phyloP scores from a whole-genome alignment of 2,329 filamentous ascomycete species.

The Acephala macrosclerotiorum region DNA sequence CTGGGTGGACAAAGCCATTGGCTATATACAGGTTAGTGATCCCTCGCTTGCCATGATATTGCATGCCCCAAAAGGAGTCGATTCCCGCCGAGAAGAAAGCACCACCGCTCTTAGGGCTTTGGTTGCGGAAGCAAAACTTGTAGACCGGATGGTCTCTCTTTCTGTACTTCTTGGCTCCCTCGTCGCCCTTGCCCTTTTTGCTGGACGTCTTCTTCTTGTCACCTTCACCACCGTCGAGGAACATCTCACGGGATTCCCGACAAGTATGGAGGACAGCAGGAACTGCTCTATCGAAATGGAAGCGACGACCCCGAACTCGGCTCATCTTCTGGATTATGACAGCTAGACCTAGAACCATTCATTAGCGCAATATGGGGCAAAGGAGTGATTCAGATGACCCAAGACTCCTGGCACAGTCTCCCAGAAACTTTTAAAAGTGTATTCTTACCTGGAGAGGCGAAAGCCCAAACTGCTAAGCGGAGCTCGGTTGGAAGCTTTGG shows the following conservation, averaged over 20 bases:
- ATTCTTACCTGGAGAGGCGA: background rate
- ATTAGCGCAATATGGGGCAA: no score
- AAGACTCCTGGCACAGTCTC: no score
- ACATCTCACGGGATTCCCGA: background rate
- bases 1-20: no score
- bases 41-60: background rate
- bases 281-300: background rate
- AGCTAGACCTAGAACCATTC: background rate
- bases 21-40: no score
- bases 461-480: background rate
- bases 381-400: no score
- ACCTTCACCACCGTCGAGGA: background rate
- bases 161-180: background rate
- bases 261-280: background rate
- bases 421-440: no score
- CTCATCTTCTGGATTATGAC: background rate
- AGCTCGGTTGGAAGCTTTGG: background rate
- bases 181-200: background rate
- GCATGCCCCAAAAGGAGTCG: background rate
- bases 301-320: background rate
- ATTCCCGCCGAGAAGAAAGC: background rate
- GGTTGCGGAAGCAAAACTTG: background rate
- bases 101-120: background rate
- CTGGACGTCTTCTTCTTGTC: background rate
- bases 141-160: background rate